Evolutionary conservation across 2,329 filamentous ascomycete species (phyloP), one percentile per base, ranked within the genome.

Genomic region (Emmonsia crescens): DNA sequence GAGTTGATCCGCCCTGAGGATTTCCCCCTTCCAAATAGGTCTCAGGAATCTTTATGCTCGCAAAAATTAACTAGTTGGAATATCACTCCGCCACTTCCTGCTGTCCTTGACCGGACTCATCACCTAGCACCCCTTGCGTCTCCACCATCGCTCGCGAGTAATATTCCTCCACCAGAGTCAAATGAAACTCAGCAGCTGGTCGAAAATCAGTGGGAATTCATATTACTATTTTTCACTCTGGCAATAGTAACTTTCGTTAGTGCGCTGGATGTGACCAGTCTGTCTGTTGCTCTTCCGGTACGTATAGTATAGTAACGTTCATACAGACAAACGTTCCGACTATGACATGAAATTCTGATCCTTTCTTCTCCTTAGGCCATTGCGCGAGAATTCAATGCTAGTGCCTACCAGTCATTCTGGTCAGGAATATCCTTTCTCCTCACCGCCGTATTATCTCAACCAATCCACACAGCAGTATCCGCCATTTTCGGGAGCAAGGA

Each of bases 401-500:
- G 74, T 1, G 78, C 78, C 6, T 74, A 81, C 16, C 75, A 86
- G 69, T 81, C 83, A 0, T 87, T 87, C 69, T 87, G 84, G 85
- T 78, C 81, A 19, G 84, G 84, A 1, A 86, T 84, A 12, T 81
- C 81, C 27, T 87, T 84, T 68, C 74, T 87, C 14, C 74, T 65
- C 12, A 49, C 57, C 14, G 42, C n/a, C 8, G 48, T 57, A 52
- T 42, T 59, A 16, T 63, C 81, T 2, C 80, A 80, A 61, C 82
- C 82, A 0, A 64, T 83, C 0, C 77, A 77, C 49, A 79, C 79
- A 0, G 79, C 83, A 66, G 62, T 82, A 0, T 75, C 78, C 6
- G 75, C 83, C 62, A 72, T 83, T 27, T 83, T 78, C 87, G 78
- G 79, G 8, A 74, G 79, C 4, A 74, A 74, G 49, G 71, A 73